Evolutionary conservation across 2,329 filamentous ascomycete genomes (phyloP).

Genomic region (Fusarium haematococcum): DNA sequence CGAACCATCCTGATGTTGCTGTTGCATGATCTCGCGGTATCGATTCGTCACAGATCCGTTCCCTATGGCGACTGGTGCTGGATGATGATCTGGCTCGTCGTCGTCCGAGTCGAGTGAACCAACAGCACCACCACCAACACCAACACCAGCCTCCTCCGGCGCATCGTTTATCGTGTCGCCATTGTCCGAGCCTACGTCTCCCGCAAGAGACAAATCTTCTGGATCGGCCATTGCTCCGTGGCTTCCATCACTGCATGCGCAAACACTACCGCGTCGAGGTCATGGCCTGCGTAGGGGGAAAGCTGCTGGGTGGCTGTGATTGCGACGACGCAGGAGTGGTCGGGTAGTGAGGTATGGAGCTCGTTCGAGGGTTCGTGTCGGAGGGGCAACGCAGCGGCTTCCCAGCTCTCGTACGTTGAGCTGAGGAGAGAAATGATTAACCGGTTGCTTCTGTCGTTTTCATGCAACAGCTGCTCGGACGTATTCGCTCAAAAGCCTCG

Average conservation of each 20-base stretch:
- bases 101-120: constrained; percentile 28
- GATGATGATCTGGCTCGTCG: constrained; percentile 25
- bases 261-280: constrained; percentile 42
- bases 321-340: constrained; percentile 31
- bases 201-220: constrained; percentile 57
- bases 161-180: constrained; percentile 52
- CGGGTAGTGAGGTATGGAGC: constrained; percentile 35
- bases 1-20: constrained; percentile 59
- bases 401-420: constrained; percentile 1
- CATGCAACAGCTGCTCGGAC: neutral
- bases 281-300: constrained; percentile 42
- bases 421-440: neutral
- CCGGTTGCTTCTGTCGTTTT: neutral
- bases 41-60: constrained; percentile 51
- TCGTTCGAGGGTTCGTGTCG: constrained; percentile 30
- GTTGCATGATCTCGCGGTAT: constrained; percentile 59
- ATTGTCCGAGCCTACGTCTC: constrained; percentile 55
- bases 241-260: constrained; percentile 53
- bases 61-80: constrained; percentile 34
- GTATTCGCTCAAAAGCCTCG: neutral
- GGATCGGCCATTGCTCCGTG: constrained; percentile 61
- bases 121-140: constrained; percentile 32
- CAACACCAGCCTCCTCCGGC: constrained; percentile 21
- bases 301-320: constrained; percentile 33
- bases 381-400: constrained; percentile 30